A percentile compares a stretch with the other conserved stretches of the same genome.
Evolutionary conservation across 2,329 filamentous ascomycete species (phyloP).

Genomic region (Scopulariopsis brevicaulis): DNA sequence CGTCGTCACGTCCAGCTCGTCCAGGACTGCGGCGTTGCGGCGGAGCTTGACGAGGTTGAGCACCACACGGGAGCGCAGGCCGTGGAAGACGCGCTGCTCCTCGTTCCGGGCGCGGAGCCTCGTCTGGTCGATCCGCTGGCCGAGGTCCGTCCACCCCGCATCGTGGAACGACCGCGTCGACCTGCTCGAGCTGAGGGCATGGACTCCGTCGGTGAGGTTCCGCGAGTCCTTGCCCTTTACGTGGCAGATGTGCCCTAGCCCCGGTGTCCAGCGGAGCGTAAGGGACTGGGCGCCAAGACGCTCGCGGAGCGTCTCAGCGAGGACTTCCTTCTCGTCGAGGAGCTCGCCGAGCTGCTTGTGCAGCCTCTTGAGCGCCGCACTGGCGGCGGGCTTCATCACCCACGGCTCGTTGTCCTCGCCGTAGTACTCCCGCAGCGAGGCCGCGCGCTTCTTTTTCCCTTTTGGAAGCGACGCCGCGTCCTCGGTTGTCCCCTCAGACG

Average conservation of each 20-base stretch:
- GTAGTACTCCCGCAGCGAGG: conserved; percentile 45
- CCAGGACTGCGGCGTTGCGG: conserved; percentile 80
- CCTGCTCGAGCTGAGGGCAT: conserved; percentile 66
- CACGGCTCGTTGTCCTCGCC: conserved; percentile 48
- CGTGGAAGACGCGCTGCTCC: conserved; percentile 69
- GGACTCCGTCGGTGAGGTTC: conserved; percentile 15
- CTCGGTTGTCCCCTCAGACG: conserved; percentile 52
- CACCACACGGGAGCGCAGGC: conserved; percentile 66
- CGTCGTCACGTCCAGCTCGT: conserved; percentile 84
- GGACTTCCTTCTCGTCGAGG: conserved; percentile 41
- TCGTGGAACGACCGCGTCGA: conserved; percentile 77
- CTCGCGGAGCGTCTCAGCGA: conserved; percentile 51
- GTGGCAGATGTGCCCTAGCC: conserved; percentile 82
- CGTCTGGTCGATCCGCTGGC: conserved; percentile 65
- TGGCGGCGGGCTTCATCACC: conserved; percentile 61
- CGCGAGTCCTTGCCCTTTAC: conserved; percentile 68
- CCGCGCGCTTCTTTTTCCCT: conserved; percentile 29
- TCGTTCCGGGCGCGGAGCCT: conserved; percentile 71
- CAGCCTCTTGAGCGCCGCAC: conserved; percentile 48
- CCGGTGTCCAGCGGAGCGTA: conserved; percentile 75
- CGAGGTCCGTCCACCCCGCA: conserved; percentile 73
- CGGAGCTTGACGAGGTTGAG: conserved; percentile 74
- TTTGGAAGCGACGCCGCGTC: conserved; percentile 43
- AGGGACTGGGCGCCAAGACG: conserved; percentile 53
- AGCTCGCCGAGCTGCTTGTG: conserved; percentile 57